Percentiles rank a stretch among this genome's conserved stretches.
Evolutionary conservation across 768 basidiomycete genomes (phyloP).

Genomic region (Hebeloma cylindrosporum): DNA sequence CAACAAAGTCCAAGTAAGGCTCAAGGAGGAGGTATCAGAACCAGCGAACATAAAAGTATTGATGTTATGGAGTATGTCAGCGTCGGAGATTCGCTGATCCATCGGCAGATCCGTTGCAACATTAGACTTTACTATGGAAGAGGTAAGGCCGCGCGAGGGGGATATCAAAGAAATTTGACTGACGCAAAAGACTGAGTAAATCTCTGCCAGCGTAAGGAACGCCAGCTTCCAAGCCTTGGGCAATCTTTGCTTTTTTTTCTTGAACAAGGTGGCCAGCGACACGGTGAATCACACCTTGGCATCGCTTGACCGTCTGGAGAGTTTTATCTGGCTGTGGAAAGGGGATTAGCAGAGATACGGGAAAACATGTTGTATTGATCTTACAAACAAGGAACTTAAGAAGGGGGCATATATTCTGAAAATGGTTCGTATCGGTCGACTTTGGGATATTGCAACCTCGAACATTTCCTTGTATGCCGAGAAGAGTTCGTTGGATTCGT

Average conservation of each 20-base stretch:
- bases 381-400: conserved; percentile 53
- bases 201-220: conserved; percentile 63
- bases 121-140: conserved; percentile 75
- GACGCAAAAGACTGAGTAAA: conserved; percentile 73
- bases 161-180: conserved; percentile 28
- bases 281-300: conserved; percentile 61
- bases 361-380: conserved; percentile 20
- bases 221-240: conserved; percentile 56
- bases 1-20: conserved; percentile 82
- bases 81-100: conserved; percentile 79
- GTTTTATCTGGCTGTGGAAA: conserved; percentile 52
- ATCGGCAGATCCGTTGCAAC: conserved; percentile 63
- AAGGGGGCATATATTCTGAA: conserved; percentile 60
- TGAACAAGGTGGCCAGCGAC: conserved; percentile 76
- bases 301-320: conserved; percentile 49
- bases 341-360: background rate
- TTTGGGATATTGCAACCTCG: conserved; percentile 64
- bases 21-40: conserved; percentile 82
- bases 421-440: conserved; percentile 42
- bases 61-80: conserved; percentile 82
- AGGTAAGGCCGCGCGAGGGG: background rate
- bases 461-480: conserved; percentile 86
- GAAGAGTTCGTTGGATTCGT: conserved; percentile 78
- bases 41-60: conserved; percentile 92
- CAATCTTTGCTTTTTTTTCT: conserved; percentile 74